Evolutionary conservation across 2,329 filamentous ascomycete species (phyloP).

Genomic region (Paecilomyces sp.): DNA sequence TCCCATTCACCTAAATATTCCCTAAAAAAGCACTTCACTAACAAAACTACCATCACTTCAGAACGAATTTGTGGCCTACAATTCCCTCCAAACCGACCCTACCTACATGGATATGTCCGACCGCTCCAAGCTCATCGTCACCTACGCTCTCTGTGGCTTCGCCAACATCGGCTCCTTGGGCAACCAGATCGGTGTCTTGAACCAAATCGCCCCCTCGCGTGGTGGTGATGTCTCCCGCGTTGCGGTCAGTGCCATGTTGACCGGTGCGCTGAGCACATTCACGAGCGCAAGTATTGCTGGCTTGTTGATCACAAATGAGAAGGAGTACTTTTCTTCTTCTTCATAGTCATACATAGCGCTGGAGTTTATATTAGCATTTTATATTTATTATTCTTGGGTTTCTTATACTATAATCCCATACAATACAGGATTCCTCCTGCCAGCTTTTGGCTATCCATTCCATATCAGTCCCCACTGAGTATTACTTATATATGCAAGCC

Average conservation of each 20-base stretch:
- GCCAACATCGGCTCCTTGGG: constrained; percentile 84
- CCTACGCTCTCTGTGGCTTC: constrained; percentile 74
- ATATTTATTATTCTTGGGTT: neutral
- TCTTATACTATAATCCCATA: too few relatives aligned
- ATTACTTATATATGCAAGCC: too few relatives aligned
- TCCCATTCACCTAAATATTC: constrained; percentile 3
- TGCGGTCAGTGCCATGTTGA: constrained; percentile 68
- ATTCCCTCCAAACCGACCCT: constrained; percentile 44
- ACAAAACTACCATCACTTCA: constrained; percentile 12
- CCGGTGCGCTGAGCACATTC: constrained; percentile 71
- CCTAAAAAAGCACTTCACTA: neutral
- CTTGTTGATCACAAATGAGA: constrained; percentile 58
- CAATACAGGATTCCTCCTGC: too few relatives aligned
- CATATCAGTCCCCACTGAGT: too few relatives aligned
- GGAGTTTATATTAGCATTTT: neutral
- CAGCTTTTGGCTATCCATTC: too few relatives aligned
- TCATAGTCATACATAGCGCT: too few relatives aligned
- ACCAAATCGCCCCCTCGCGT: constrained; percentile 69
- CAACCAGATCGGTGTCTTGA: constrained; percentile 82
- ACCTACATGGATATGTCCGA: constrained; percentile 54
- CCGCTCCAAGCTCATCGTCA: constrained; percentile 73
- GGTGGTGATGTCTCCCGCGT: constrained; percentile 68
- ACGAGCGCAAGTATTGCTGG: constrained; percentile 73
- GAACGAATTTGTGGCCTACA: constrained; percentile 76
- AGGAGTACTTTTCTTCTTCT: constrained; percentile 12